Conservation (phyloP, 768 basidiomycete genomes). For the Gelatoporia subvermispora region DNA sequence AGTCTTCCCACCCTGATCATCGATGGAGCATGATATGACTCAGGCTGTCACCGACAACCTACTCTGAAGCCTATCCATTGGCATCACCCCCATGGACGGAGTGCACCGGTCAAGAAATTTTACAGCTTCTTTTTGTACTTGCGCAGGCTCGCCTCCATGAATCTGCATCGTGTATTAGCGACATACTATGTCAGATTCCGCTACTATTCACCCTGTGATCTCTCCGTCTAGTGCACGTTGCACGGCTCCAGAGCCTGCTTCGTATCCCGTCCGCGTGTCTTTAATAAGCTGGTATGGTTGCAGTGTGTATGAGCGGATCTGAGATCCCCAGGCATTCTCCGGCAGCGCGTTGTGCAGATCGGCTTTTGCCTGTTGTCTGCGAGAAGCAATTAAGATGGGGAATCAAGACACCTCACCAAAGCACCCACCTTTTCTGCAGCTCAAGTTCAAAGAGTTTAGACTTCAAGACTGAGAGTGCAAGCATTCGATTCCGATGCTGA, state of each 20-base stretch:
- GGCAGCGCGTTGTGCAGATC: slow-evolving; percentile 7
- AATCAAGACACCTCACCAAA: background rate
- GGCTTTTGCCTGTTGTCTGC: slow-evolving; percentile 7
- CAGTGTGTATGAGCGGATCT: slow-evolving; percentile 13
- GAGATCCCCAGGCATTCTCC: slow-evolving; percentile 9
- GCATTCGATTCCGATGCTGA: slow-evolving; percentile 4
- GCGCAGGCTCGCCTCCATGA: slow-evolving; percentile 17
- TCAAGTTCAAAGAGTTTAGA: slow-evolving; percentile 14
- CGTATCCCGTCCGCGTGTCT: slow-evolving; percentile 13
- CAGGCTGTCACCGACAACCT: too few relatives aligned
- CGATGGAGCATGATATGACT: too few relatives aligned
- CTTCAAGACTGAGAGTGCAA: slow-evolving; percentile 11
- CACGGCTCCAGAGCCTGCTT: slow-evolving; percentile 3
- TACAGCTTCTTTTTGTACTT: slow-evolving; percentile 10
- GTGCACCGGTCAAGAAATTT: too few relatives aligned
- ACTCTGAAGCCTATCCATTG: too few relatives aligned
- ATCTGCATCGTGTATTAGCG: slow-evolving; percentile 3
- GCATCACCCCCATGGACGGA: too few relatives aligned
- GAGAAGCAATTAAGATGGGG: background rate
- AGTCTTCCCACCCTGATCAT: too few relatives aligned
- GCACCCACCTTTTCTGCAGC: slow-evolving; percentile 9
- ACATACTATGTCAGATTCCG: background rate
- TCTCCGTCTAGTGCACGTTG: slow-evolving; percentile 12
- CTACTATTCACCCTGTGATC: slow-evolving; percentile 6
- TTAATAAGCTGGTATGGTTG: slow-evolving; percentile 14